Conservation (phyloP, 2,329 filamentous ascomycete species). For the Pseudopithomyces chartarum region DNA sequence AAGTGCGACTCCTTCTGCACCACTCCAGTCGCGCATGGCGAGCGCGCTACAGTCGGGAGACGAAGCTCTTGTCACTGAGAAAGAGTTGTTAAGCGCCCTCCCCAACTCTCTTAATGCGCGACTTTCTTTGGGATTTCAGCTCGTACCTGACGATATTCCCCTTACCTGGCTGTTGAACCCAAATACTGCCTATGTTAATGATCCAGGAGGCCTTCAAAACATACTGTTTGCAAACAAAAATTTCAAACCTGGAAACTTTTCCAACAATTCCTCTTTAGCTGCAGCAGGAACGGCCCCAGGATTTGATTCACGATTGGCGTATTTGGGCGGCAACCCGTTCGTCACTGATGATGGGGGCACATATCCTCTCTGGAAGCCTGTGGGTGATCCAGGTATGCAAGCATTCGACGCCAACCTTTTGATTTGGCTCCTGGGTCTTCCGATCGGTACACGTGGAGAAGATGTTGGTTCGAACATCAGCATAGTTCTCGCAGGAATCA, state of each 20-base stretch:
- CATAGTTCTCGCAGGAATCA: not conserved
- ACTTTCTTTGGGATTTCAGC: not conserved
- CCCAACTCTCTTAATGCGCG: not conserved
- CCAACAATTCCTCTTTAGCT: not conserved
- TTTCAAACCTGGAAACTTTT: not conserved
- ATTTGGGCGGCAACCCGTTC: not conserved
- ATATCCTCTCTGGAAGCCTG: not conserved
- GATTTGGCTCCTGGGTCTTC: not conserved
- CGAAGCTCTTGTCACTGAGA: not conserved
- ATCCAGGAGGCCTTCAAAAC: not conserved
- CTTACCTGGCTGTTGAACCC: not conserved
- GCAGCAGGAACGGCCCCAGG: not conserved
- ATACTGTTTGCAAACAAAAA: slow-evolving; percentile 1
- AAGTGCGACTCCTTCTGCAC: not conserved
- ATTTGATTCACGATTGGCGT: not conserved
- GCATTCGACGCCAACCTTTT: not conserved
- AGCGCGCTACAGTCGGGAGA: not conserved
- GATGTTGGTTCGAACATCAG: not conserved
- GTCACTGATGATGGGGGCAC: not conserved
- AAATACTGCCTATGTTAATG: not conserved
- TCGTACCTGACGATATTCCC: not conserved
- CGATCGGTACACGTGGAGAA: not conserved
- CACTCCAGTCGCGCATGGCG: not conserved
- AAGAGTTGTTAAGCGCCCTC: not conserved
- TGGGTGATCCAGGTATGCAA: not conserved